Percentiles rank a stretch among this genome's conserved stretches.
Conservation (phyloP, 1,284 basidiomycete genomes). For the Dichomitus squalens region DNA sequence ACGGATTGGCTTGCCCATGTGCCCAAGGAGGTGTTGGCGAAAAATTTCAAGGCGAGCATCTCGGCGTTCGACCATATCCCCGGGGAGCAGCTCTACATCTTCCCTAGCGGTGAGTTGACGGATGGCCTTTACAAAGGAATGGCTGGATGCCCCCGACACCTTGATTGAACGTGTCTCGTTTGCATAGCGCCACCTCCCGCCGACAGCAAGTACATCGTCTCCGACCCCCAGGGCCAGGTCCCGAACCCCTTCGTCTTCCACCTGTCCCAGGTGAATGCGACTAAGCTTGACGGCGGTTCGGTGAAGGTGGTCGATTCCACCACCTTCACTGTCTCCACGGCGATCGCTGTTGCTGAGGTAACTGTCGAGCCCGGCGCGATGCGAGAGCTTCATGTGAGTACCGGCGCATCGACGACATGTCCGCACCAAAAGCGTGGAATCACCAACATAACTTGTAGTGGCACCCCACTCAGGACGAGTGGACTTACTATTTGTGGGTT, state of each 20-base stretch:
- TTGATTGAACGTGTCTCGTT: not conserved
- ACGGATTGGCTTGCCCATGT: conserved; percentile 42
- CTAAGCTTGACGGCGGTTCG: conserved; percentile 57
- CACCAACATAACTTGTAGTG: conserved; percentile 44
- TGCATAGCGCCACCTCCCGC: conserved; percentile 38
- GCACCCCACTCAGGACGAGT: conserved; percentile 75
- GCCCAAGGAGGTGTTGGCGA: conserved; percentile 45
- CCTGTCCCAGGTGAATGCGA: conserved; percentile 54
- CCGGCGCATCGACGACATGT: not conserved
- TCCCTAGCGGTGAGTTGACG: conserved; percentile 30
- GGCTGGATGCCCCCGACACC: not conserved
- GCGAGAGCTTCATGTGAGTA: conserved; percentile 34
- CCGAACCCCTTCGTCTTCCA: conserved; percentile 56
- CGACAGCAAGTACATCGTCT: conserved; percentile 41
- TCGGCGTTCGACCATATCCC: conserved; percentile 39
- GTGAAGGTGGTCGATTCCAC: conserved; percentile 67
- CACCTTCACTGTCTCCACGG: conserved; percentile 51
- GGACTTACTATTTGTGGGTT: conserved; percentile 54
- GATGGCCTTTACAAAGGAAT: not conserved
- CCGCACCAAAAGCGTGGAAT: not conserved
- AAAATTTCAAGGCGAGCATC: conserved; percentile 41
- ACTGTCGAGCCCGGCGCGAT: conserved; percentile 70
- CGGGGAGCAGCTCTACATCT: conserved; percentile 39
- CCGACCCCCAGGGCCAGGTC: conserved; percentile 53
- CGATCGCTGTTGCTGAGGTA: conserved; percentile 69